phyloP scores from a whole-genome alignment of 2,329 filamentous ascomycete species.

The Zasmidium angulare region DNA sequence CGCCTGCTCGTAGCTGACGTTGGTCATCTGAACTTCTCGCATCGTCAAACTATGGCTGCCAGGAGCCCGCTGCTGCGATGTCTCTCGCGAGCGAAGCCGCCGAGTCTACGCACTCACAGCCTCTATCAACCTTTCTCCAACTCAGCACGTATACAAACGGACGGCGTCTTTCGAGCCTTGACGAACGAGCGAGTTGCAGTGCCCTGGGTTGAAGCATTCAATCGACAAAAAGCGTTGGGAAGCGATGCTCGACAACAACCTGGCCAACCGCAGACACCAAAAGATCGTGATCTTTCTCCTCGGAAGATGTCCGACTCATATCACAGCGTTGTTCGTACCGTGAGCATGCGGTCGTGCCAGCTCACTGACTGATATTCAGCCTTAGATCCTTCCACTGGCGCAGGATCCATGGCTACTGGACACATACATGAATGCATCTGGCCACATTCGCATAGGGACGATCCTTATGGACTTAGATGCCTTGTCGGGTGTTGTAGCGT shows the following conservation, averaged over 20 bases:
- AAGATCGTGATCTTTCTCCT: constrained; percentile 59
- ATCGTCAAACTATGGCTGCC: not conserved
- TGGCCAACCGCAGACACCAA: constrained; percentile 36
- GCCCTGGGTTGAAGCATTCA: constrained; percentile 68
- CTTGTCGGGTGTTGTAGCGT: constrained; percentile 71
- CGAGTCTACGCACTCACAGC: not conserved
- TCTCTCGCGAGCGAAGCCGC: not conserved
- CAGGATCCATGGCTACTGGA: constrained; percentile 76
- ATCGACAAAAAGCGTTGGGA: constrained; percentile 47
- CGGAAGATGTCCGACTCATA: constrained; percentile 72
- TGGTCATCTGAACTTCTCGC: not conserved
- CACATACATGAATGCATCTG: constrained; percentile 73
- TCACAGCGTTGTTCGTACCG: constrained; percentile 60
- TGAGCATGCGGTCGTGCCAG: not conserved
- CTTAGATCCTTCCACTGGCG: constrained; percentile 64
- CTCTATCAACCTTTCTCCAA: constrained; percentile 1
- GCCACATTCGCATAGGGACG: constrained; percentile 71
- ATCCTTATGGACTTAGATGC: constrained; percentile 81
- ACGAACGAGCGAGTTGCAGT: constrained; percentile 61
- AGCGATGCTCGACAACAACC: constrained; percentile 34
- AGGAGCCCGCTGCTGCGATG: not conserved
- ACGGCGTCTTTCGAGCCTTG: constrained; percentile 61
- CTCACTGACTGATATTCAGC: constrained; percentile 28
- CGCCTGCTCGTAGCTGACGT: not conserved
- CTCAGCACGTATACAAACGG: constrained; percentile 38